phyloP scores from a whole-genome alignment of 192 early-diverging fungal species.

The Dispira parvispora region DNA sequence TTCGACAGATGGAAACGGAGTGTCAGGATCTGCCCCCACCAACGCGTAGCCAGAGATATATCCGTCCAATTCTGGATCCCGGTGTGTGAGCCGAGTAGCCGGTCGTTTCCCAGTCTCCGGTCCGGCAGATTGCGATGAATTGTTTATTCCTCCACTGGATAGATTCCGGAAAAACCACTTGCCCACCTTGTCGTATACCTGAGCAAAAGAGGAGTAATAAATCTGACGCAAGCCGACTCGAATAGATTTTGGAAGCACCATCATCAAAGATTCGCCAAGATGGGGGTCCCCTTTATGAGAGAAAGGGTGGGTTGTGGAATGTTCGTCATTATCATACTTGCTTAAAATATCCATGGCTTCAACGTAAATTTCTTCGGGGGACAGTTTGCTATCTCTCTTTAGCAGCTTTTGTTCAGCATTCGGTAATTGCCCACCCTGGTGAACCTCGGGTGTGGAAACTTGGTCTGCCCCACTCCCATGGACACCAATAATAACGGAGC shows the following conservation, averaged over 20 bases:
- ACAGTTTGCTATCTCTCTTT: background rate
- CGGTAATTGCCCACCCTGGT: too few species aligned
- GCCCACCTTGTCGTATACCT: background rate
- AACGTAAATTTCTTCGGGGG: background rate
- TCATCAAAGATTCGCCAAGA: background rate
- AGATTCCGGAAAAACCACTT: background rate
- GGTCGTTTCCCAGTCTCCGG: too few species aligned
- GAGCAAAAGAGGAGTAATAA: background rate
- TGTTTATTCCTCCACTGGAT: background rate
- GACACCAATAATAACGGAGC: too few species aligned
- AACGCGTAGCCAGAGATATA: conserved; percentile 2
- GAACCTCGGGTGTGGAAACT: too few species aligned
- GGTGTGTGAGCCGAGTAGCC: background rate
- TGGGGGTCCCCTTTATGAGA: too few species aligned
- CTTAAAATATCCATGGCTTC: background rate
- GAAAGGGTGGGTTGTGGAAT: background rate
- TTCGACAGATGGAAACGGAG: background rate
- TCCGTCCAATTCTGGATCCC: conserved; percentile 4
- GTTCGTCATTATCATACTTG: background rate
- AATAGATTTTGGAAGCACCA: background rate
- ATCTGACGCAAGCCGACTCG: background rate
- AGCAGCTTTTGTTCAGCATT: too few species aligned
- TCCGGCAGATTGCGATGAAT: too few species aligned
- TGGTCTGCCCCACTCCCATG: too few species aligned
- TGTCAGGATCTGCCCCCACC: background rate